Percentiles rank a stretch among this genome's conserved stretches.
These are phyloP conservation scores for Penicillium sp. DNA, from an alignment of 2,329 filamentous ascomycete genomes.

Conservation along the genomic window DNA sequence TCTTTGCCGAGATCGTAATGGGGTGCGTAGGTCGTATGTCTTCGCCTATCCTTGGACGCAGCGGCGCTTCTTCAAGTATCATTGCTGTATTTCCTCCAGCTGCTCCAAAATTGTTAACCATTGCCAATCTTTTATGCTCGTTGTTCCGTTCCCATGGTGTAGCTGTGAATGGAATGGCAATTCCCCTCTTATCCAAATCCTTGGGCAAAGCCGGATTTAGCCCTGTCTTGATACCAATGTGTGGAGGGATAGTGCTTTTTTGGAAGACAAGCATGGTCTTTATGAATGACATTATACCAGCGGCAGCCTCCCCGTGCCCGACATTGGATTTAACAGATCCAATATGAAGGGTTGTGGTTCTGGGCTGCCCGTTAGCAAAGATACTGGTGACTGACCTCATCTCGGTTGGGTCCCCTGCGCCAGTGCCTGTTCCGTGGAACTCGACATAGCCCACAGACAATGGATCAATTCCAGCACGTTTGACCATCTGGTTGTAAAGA, in stretches of 20 bases:
- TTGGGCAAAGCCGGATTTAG: constrained; percentile 47
- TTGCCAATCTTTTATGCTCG: constrained; percentile 32
- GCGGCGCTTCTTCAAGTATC: constrained; percentile 36
- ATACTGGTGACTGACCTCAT: constrained; percentile 70
- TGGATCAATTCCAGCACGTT: constrained; percentile 70
- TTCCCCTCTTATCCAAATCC: constrained; percentile 41
- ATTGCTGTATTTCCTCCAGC: constrained; percentile 64
- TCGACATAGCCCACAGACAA: constrained; percentile 78
- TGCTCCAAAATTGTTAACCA: constrained; percentile 67
- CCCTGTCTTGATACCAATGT: constrained; percentile 34
- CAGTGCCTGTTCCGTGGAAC: constrained; percentile 86
- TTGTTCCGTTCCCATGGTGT: constrained; percentile 30
- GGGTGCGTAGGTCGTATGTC: constrained; percentile 54
- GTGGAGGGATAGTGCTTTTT: constrained; percentile 30
- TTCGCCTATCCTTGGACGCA: constrained; percentile 19
- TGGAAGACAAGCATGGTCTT: constrained; percentile 38
- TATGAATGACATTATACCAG: constrained; percentile 26
- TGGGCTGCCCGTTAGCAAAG: constrained; percentile 53
- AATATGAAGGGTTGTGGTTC: constrained; percentile 50
- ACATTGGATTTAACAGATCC: constrained; percentile 45
- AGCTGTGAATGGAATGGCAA: constrained; percentile 42
- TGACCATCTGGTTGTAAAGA: constrained; percentile 66
- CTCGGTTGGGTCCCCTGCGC: constrained; percentile 77
- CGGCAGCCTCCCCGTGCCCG: constrained; percentile 42
- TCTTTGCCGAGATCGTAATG: constrained; percentile 55